Conservation (phyloP, 1,284 basidiomycete genomes). For the Fomes fomentarius region DNA sequence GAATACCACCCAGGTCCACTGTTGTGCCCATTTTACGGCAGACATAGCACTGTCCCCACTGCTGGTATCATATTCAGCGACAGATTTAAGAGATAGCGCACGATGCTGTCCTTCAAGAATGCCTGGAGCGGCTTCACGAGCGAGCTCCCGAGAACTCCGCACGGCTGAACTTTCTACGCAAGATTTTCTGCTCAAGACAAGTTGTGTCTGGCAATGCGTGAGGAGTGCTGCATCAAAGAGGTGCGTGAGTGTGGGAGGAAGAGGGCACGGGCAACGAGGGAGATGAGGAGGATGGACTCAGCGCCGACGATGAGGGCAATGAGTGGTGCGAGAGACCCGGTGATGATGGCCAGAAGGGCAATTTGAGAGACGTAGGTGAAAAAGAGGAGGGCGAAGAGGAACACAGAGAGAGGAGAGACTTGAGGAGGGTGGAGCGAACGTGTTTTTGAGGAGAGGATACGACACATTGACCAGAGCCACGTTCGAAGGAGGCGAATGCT, state of each 20-base stretch:
- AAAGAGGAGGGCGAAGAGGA: constrained; percentile 51
- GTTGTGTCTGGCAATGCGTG: constrained; percentile 37
- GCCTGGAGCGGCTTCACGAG: constrained; percentile 41
- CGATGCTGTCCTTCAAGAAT: constrained; percentile 30
- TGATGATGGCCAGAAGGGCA: constrained; percentile 63
- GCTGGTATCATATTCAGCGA: constrained; percentile 71
- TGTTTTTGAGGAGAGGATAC: constrained; percentile 29
- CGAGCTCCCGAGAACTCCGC: constrained; percentile 35
- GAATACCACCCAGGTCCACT: constrained; percentile 61
- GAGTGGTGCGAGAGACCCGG: constrained; percentile 56
- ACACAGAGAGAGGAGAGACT: constrained; percentile 43
- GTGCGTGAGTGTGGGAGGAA: constrained; percentile 48
- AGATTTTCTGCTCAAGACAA: constrained; percentile 40
- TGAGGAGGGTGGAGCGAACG: constrained; percentile 43
- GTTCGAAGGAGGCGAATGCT: constrained; percentile 31
- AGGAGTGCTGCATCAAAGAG: constrained; percentile 48
- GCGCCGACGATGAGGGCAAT: constrained; percentile 39
- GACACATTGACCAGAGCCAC: constrained; percentile 37
- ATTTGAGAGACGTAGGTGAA: constrained; percentile 75
- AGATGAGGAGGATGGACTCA: constrained; percentile 43
- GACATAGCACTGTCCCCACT: constrained; percentile 67
- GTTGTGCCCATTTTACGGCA: constrained; percentile 49
- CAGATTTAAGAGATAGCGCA: constrained; percentile 53
- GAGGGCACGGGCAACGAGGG: constrained; percentile 49
- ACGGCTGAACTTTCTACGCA: constrained; percentile 23